Base-by-base conservation (phyloP, 345 rosid genomes). In the Lepidium didymum region DNA sequence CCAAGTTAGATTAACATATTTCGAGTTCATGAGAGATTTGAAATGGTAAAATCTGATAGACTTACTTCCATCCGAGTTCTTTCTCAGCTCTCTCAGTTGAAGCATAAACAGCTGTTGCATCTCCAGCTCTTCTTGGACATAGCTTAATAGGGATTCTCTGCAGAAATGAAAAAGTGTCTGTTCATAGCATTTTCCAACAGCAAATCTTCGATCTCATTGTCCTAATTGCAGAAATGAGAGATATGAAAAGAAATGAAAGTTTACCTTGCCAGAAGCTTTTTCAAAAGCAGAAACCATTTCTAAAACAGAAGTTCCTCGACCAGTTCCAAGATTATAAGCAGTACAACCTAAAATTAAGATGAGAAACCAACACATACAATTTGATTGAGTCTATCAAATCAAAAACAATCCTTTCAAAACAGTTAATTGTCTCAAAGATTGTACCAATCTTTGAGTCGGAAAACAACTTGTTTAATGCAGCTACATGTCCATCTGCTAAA, bases 61-160 rank as follows among this genome's bases (percentile, higher is more conserved):
- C 92, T 45, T 86, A 90, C 98, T 86, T 87, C 97, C 99, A 94
- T 37, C 90, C 87, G 6, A 94, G 99, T 79, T 94, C 90, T 73
- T 70, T 87, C 60, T 81, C 77, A 68, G 97, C 99, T 77, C 70
- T 87, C 53, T 81, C 85, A 6, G 87, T 86, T 11, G 91, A 82
- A 50, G 97, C 96, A 59, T 84, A 91, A 14, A 94, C 97, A 37
- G 81, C 88, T 11, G 96, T 91, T 70, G 96, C 97, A 77, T 94
- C 96, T 70, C 97, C 99, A 5, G 89, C 82, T 66, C 97, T 86
- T 77, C 96, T 85, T 42, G 93, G 91, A 64, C 96, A 91, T 0
- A 82, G 64, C 76, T 91, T 91, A 38, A 80, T 16, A 0, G 96
- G 97, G 47, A 94, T 94, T 89, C 82, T 91, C 99, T 94, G 85